phyloP scores from a whole-genome alignment of 2,329 filamentous ascomycete genomes.

The Conoideocrella luteorostrata region DNA sequence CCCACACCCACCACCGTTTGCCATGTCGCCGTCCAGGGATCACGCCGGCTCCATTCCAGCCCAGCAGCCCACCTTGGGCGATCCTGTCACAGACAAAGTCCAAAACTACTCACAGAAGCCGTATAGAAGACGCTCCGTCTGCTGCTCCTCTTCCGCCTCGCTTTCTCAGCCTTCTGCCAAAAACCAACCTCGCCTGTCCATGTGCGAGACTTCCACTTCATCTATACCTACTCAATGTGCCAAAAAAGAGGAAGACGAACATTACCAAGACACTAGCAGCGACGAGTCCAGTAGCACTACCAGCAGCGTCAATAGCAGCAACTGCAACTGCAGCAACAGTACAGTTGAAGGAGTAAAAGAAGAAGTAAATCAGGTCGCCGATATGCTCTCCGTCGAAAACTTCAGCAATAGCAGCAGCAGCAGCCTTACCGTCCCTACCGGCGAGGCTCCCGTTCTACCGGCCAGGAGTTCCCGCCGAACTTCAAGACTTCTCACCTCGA shows the following conservation, averaged over 20 bases:
- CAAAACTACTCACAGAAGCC: conserved; percentile 1
- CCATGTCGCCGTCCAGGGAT: conserved; percentile 12
- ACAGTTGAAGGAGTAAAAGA: neutral
- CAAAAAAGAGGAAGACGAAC: conserved; percentile 1
- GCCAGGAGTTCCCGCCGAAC: conserved; percentile 42
- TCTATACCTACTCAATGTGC: neutral
- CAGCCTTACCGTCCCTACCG: conserved; percentile 15
- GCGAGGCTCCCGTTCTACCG: conserved; percentile 37
- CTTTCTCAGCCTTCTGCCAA: conserved; percentile 7
- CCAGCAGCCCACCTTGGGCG: conserved; percentile 5
- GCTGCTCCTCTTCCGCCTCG: conserved; percentile 8
- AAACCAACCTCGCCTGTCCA: conserved; percentile 1
- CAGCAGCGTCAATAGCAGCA: conserved; percentile 5
- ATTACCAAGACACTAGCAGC: conserved; percentile 6
- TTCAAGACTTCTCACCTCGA: conserved; percentile 33
- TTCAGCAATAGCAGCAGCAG: conserved; percentile 13
- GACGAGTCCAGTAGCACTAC: neutral
- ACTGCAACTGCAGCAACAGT: neutral
- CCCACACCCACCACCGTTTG: conserved; percentile 5
- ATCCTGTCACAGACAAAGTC: neutral
- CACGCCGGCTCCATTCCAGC: conserved; percentile 15
- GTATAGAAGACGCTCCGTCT: conserved; percentile 17
- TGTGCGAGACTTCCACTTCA: neutral
- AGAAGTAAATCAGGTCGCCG: conserved; percentile 12
- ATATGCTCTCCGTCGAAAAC: conserved; percentile 23